These are phyloP conservation scores for Candida tibetensis DNA, from an alignment of 805 yeast species.

Conservation along the genomic window DNA sequence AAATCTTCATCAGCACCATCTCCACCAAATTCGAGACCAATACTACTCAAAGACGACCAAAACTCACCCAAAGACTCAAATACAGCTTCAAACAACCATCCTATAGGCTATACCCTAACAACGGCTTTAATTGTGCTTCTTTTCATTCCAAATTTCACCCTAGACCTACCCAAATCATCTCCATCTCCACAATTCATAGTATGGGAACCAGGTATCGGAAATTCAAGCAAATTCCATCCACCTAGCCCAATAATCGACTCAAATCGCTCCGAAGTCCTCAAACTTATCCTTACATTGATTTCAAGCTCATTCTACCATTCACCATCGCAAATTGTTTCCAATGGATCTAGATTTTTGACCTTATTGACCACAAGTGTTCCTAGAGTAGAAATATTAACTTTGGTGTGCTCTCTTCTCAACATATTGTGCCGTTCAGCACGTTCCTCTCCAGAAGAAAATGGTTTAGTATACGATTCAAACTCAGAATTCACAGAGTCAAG, in stretches of 20 bases:
- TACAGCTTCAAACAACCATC: not conserved
- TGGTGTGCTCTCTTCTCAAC: constrained; percentile 71
- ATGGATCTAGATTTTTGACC: constrained; percentile 63
- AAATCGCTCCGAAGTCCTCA: constrained; percentile 65
- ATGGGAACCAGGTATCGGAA: constrained; percentile 15
- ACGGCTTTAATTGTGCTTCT: constrained; percentile 41
- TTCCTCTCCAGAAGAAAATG: constrained; percentile 40
- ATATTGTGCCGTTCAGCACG: constrained; percentile 51
- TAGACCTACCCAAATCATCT: constrained; percentile 14
- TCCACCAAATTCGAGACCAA: not conserved
- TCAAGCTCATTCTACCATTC: constrained; percentile 59
- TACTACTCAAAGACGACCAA: not conserved
- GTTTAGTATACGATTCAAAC: constrained; percentile 31
- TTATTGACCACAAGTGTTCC: constrained; percentile 51
- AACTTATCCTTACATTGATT: constrained; percentile 56
- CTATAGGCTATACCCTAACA: constrained; percentile 12
- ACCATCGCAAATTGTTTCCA: constrained; percentile 39
- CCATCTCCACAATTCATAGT: constrained; percentile 1
- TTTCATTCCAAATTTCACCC: constrained; percentile 57
- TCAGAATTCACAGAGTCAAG: constrained; percentile 41
- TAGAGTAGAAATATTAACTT: constrained; percentile 45
- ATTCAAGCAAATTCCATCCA: constrained; percentile 25
- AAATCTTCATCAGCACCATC: not conserved
- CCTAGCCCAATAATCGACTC: constrained; percentile 45
- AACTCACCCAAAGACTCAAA: not conserved